phyloP scores from a whole-genome alignment of 495 filamentous ascomycete genomes.

The Bombardia bombarda region DNA sequence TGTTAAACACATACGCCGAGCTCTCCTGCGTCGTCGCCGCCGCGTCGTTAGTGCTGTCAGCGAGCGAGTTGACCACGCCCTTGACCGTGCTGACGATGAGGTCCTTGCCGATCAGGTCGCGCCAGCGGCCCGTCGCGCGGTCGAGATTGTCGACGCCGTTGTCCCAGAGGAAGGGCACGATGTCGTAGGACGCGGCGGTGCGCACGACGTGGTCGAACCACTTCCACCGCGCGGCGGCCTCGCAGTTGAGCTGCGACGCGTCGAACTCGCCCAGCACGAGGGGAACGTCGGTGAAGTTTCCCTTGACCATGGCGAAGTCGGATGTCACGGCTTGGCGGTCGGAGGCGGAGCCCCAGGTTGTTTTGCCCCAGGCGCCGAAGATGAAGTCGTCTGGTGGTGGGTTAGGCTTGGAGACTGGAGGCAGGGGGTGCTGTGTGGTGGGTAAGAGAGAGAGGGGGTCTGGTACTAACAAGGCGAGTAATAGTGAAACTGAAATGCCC shows the following conservation, averaged over 20 bases:
- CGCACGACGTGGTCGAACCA: conserved; percentile 49
- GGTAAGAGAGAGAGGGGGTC: not conserved
- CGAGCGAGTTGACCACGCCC: conserved; percentile 41
- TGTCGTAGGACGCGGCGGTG: conserved; percentile 36
- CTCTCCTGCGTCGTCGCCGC: conserved; percentile 35
- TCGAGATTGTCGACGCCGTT: conserved; percentile 45
- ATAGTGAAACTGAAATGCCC: conserved; percentile 56
- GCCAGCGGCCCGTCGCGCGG: conserved; percentile 37
- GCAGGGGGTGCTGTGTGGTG: too few relatives aligned
- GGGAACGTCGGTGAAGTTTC: conserved; percentile 47
- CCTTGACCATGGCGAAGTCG: conserved; percentile 43
- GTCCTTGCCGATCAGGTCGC: conserved; percentile 39
- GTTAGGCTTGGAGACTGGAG: too few relatives aligned
- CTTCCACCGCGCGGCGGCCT: conserved; percentile 50
- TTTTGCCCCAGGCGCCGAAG: conserved; percentile 50
- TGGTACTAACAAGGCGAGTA: conserved; percentile 43
- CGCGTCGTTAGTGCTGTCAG: conserved; percentile 44
- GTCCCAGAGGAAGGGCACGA: conserved; percentile 49
- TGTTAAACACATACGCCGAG: conserved; percentile 49
- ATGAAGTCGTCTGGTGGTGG: conserved; percentile 32
- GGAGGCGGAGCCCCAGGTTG: conserved; percentile 48
- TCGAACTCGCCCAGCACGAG: conserved; percentile 54
- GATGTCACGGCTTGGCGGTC: conserved; percentile 44
- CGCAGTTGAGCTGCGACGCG: conserved; percentile 38
- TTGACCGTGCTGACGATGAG: conserved; percentile 39